phyloP scores from a whole-genome alignment of 768 basidiomycete species.

The Mycena latifolia region DNA sequence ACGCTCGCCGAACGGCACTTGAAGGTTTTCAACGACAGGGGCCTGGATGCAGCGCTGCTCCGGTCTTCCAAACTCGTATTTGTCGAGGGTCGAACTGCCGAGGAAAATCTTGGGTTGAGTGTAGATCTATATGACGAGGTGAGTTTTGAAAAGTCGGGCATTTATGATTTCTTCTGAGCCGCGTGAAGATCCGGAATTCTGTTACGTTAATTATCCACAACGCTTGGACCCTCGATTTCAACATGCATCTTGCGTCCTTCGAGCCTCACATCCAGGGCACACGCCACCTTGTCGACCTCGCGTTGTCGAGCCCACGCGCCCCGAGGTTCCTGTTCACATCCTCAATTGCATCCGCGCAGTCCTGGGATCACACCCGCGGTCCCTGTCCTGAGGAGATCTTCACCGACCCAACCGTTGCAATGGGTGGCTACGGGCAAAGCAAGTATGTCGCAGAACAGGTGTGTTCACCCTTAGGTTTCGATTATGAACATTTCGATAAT shows the following conservation, averaged over 20 bases:
- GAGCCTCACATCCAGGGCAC: slow-evolving; percentile 56
- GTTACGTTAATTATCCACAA: slow-evolving; percentile 50
- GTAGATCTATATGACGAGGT: slow-evolving; percentile 39
- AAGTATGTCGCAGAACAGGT: slow-evolving; percentile 37
- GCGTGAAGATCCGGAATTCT: slow-evolving; percentile 41
- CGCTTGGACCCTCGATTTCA: slow-evolving; percentile 65
- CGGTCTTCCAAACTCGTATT: slow-evolving; percentile 40
- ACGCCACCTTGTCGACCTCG: slow-evolving; percentile 55
- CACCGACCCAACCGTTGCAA: background rate
- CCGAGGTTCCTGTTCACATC: slow-evolving; percentile 32
- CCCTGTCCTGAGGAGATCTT: slow-evolving; percentile 33
- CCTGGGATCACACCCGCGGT: slow-evolving; percentile 29
- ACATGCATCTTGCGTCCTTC: slow-evolving; percentile 56
- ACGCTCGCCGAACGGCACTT: slow-evolving; percentile 35
- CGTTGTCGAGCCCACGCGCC: slow-evolving; percentile 31
- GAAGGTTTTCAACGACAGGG: slow-evolving; percentile 39
- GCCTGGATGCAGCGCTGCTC: slow-evolving; percentile 41
- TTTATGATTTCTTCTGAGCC: background rate
- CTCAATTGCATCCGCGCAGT: slow-evolving; percentile 29
- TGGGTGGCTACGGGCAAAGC: background rate
- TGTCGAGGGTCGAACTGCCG: slow-evolving; percentile 41
- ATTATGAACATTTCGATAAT: background rate
- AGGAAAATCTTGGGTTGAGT: slow-evolving; percentile 40
- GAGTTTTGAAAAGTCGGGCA: no score
- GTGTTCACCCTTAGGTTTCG: background rate